Conservation (phyloP, 257 asterid genomes). For the Jacaranda mimosifolia region DNA sequence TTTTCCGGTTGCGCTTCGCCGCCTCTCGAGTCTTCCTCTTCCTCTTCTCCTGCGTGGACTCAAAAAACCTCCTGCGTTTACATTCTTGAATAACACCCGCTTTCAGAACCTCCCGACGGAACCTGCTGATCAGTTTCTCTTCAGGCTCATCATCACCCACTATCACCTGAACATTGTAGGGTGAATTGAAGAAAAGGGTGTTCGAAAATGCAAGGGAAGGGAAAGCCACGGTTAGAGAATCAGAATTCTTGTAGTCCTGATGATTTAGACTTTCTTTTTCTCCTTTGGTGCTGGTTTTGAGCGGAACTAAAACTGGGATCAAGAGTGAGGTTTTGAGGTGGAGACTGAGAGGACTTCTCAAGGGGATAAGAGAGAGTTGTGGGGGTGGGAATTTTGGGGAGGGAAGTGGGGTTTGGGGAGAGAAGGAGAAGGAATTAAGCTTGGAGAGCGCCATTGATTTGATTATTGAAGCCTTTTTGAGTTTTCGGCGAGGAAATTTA, state of each 20-base stretch:
- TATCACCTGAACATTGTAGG: constrained; percentile 53
- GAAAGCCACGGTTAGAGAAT: constrained; percentile 39
- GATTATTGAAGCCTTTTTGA: neutral
- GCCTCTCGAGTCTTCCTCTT: constrained; percentile 66
- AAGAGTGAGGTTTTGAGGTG: constrained; percentile 33
- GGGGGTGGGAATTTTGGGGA: neutral
- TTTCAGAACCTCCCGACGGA: constrained; percentile 53
- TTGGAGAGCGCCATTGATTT: constrained; percentile 40
- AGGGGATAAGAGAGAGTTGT: constrained; percentile 14
- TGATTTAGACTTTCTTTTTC: neutral
- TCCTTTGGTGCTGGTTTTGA: constrained; percentile 13
- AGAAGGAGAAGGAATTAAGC: constrained; percentile 18
- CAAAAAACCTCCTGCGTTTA: constrained; percentile 61
- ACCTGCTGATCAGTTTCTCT: constrained; percentile 53
- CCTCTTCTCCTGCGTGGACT: constrained; percentile 53
- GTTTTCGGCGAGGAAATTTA: neutral
- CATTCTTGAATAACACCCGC: constrained; percentile 61
- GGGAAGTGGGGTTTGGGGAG: constrained; percentile 12
- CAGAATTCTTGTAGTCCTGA: neutral
- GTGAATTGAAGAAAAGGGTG: constrained; percentile 46
- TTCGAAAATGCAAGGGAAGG: constrained; percentile 56
- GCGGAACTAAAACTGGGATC: constrained; percentile 26
- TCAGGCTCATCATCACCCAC: constrained; percentile 53
- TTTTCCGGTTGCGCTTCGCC: constrained; percentile 56
- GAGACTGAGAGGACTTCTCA: constrained; percentile 18